Evolutionary conservation across 31 red algal genomes (phyloP).

Genomic region (Asparagopsis taxiformis): DNA sequence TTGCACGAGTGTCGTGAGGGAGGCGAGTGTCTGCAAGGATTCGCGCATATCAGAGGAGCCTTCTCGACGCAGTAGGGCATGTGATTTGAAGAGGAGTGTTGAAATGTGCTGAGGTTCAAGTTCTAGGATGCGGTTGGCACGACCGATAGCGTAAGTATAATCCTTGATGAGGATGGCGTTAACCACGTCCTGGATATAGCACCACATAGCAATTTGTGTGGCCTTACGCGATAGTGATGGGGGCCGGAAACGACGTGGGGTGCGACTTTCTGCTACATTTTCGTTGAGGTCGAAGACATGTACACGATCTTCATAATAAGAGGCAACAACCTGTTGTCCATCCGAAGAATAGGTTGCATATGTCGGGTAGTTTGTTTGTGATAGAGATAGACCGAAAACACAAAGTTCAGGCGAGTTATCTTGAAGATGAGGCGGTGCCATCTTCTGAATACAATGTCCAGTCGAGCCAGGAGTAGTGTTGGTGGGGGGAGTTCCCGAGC

Average conservation of each 20-base stretch:
- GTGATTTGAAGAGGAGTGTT: slow-evolving; percentile 46
- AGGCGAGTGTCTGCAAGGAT: slow-evolving; percentile 15
- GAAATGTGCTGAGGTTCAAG: slow-evolving; percentile 37
- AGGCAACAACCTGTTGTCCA: slow-evolving; percentile 51
- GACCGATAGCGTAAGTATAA: slow-evolving; percentile 16
- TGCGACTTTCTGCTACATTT: neutral
- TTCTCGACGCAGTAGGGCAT: slow-evolving; percentile 28
- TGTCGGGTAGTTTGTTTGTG: slow-evolving; percentile 23
- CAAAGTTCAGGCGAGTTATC: slow-evolving; percentile 28
- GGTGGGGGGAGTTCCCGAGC: neutral
- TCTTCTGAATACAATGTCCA: slow-evolving; percentile 17
- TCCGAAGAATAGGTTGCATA: slow-evolving; percentile 61
- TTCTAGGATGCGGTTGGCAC: slow-evolving; percentile 38
- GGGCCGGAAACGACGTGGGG: slow-evolving; percentile 15
- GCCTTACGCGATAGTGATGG: slow-evolving; percentile 9
- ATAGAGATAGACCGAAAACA: neutral
- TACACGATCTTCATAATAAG: slow-evolving; percentile 47
- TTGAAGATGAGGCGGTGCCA: slow-evolving; percentile 45
- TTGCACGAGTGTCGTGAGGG: slow-evolving; percentile 15
- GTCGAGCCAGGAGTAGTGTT: slow-evolving; percentile 11
- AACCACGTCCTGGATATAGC: slow-evolving; percentile 21
- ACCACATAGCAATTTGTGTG: slow-evolving; percentile 3
- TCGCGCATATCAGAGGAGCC: slow-evolving; percentile 34
- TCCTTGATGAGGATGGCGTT: neutral
- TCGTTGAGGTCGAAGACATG: slow-evolving; percentile 42